Evolutionary conservation across 1,284 basidiomycete species (phyloP).

Genomic region (Apiotrichum gracile): DNA sequence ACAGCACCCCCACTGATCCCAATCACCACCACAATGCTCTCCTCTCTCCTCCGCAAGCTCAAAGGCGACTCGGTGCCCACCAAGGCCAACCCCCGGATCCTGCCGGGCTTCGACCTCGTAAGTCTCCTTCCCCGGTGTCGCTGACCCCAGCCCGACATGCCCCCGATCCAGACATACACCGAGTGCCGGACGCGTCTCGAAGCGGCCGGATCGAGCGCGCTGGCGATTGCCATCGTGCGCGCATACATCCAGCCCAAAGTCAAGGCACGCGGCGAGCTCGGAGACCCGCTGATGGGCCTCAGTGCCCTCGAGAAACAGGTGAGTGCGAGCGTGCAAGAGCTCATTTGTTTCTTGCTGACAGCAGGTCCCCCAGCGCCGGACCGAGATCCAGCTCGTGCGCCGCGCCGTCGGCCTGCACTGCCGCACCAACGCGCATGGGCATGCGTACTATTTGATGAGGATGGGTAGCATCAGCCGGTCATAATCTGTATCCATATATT

Average conservation of each 20-base stretch:
- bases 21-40: too few relatives aligned
- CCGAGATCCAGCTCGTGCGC: background rate
- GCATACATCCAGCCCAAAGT: background rate
- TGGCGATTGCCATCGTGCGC: background rate
- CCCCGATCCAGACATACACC: too few relatives aligned
- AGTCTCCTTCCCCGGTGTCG: too few relatives aligned
- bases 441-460: background rate
- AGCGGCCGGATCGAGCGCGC: background rate
- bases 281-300: background rate
- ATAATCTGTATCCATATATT: too few relatives aligned
- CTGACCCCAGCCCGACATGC: too few relatives aligned
- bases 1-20: too few relatives aligned
- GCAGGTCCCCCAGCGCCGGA: background rate
- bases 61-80: too few relatives aligned
- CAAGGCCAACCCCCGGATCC: too few relatives aligned
- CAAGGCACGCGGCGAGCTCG: background rate
- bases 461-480: background rate
- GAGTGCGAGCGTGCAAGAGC: background rate
- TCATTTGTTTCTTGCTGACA: background rate
- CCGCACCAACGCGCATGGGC: background rate
- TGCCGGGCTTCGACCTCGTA: too few relatives aligned
- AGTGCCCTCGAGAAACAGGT: background rate
- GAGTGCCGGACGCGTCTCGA: background rate
- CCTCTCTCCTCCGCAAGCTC: too few relatives aligned
- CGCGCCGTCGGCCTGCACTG: background rate